Conservation (phyloP, 495 filamentous ascomycete genomes). For the Tetracladium setigerum region DNA sequence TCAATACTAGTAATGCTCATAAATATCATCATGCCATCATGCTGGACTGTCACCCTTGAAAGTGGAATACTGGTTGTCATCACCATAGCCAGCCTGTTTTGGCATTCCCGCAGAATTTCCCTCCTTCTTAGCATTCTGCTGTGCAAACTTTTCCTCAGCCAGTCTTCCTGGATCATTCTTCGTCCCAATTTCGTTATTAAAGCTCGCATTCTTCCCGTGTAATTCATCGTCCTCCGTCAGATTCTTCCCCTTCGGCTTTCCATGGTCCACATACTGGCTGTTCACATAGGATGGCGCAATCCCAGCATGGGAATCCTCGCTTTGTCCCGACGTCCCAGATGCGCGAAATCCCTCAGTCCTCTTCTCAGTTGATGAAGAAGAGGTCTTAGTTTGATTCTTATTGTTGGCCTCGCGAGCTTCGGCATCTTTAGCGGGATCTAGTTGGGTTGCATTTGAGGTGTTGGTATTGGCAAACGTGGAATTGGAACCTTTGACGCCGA, state of each 20-base stretch:
- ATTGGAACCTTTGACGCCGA: slow-evolving; percentile 34
- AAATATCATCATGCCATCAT: not conserved
- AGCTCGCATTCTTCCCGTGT: slow-evolving; percentile 46
- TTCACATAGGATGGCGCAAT: slow-evolving; percentile 38
- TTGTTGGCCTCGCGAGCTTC: slow-evolving; percentile 38
- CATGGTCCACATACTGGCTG: slow-evolving; percentile 26
- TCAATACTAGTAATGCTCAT: too few species aligned
- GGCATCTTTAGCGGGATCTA: slow-evolving; percentile 42
- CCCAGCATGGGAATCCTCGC: slow-evolving; percentile 24
- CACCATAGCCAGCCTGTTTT: slow-evolving; percentile 32
- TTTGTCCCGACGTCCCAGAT: slow-evolving; percentile 32
- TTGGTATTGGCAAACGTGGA: slow-evolving; percentile 52
- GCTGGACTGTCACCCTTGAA: slow-evolving; percentile 31
- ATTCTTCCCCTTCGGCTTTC: slow-evolving; percentile 45
- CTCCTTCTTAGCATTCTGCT: slow-evolving; percentile 28
- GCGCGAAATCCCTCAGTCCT: slow-evolving; percentile 10
- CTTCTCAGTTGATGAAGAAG: slow-evolving; percentile 1
- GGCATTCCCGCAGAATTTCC: slow-evolving; percentile 18
- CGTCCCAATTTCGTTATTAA: slow-evolving; percentile 49
- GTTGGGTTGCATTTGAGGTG: slow-evolving; percentile 40
- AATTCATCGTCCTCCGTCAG: slow-evolving; percentile 34
- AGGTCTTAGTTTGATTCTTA: slow-evolving; percentile 17
- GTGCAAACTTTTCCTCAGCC: slow-evolving; percentile 41
- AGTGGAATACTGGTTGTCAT: slow-evolving; percentile 32
- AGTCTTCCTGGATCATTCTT: slow-evolving; percentile 54